Conservation (phyloP, 2,329 filamentous ascomycete species). For the Aspergillus fijiensis region DNA sequence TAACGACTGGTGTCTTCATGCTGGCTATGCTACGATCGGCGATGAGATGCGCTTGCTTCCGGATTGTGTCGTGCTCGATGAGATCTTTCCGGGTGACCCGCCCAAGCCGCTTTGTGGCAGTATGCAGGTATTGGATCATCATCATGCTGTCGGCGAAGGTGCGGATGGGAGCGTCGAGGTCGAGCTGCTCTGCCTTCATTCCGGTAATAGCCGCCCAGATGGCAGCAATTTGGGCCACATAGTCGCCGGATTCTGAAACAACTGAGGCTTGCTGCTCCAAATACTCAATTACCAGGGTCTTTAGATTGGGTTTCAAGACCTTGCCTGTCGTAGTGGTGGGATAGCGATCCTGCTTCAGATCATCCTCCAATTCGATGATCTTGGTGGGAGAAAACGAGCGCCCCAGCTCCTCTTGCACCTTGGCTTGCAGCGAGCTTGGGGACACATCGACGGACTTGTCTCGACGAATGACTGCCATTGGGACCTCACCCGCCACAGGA, state of each 20-base stretch:
- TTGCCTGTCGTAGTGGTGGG: slow-evolving; percentile 5
- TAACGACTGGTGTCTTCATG: neutral
- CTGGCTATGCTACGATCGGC: neutral
- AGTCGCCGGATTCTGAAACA: neutral
- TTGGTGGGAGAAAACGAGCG: slow-evolving; percentile 1
- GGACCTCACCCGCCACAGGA: slow-evolving; percentile 6
- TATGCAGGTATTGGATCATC: slow-evolving; percentile 6
- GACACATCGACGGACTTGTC: neutral
- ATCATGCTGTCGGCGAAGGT: slow-evolving; percentile 9
- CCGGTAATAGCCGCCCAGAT: slow-evolving; percentile 7
- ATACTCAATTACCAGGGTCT: slow-evolving; percentile 2
- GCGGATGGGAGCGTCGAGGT: neutral
- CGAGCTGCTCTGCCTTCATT: neutral
- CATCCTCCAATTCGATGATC: slow-evolving; percentile 1
- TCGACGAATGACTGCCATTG: neutral
- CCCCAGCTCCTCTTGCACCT: neutral
- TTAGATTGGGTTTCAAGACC: neutral
- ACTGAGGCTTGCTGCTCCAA: neutral
- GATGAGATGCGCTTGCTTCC: slow-evolving; percentile 1
- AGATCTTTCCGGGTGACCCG: slow-evolving; percentile 1
- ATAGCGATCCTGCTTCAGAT: neutral
- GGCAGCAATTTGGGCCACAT: neutral
- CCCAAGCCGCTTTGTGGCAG: neutral
- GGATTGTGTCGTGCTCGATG: slow-evolving; percentile 1
- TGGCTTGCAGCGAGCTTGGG: neutral